Evolutionary conservation across 176 grass and related monocot species (phyloP).

Genomic region (Chrysopogon serrulatus): DNA sequence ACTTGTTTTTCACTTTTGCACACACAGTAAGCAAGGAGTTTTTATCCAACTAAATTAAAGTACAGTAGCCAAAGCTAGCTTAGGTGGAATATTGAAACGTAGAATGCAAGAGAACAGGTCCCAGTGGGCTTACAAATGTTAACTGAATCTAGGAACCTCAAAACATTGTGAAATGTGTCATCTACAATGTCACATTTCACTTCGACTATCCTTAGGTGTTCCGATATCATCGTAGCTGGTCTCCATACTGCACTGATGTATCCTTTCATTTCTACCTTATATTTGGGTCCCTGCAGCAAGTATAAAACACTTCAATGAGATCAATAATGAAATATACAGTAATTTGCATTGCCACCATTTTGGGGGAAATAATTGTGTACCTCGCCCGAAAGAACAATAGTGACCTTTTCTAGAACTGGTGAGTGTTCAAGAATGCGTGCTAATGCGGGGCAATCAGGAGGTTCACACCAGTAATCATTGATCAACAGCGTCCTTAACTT

Average conservation of each 20-base stretch:
- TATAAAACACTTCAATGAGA: no score
- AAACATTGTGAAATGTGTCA: background rate
- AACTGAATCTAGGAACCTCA: background rate
- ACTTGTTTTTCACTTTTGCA: background rate
- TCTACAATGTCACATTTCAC: background rate
- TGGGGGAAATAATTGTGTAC: no score
- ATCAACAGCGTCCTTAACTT: background rate
- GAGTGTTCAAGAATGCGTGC: conserved; percentile 7
- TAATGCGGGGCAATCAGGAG: background rate
- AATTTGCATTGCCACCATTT: no score
- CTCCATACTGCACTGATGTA: background rate
- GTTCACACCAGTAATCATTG: background rate
- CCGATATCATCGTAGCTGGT: background rate
- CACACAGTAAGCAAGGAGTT: background rate
- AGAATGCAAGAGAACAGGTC: background rate
- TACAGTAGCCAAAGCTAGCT: background rate
- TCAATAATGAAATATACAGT: no score
- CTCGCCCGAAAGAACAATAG: background rate
- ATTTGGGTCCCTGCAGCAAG: background rate
- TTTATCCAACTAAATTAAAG: background rate
- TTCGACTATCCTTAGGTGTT: background rate
- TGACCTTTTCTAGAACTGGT: conserved; percentile 2
- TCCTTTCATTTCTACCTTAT: background rate
- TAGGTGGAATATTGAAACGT: background rate
- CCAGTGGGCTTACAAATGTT: background rate